Conservation (phyloP, 139 green algal species). For the Asterochloris sp. region DNA sequence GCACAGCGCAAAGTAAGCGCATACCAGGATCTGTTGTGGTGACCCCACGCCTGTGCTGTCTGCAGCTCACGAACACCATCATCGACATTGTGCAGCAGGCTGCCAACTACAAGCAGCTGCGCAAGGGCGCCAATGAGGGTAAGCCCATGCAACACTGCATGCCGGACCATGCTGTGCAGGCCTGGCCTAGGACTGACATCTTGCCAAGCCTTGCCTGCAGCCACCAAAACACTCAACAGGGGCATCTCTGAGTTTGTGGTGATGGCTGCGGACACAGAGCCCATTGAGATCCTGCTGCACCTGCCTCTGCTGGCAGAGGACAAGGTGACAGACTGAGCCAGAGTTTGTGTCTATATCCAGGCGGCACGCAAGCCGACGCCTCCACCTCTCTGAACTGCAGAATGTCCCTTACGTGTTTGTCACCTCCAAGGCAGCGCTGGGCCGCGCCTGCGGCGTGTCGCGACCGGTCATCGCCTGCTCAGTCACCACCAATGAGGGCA, state of each 20-base stretch:
- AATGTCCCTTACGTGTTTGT: constrained; percentile 99
- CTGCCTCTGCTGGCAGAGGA: constrained; percentile 97
- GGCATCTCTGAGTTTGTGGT: constrained; percentile 98
- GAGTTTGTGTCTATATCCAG: background rate
- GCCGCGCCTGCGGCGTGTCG: constrained; percentile 95
- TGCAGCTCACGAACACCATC: constrained; percentile 94
- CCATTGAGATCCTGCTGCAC: constrained; percentile 99
- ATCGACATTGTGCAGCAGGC: constrained; percentile 99
- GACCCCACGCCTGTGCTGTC: background rate
- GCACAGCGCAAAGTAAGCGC: background rate
- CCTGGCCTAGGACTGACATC: no score
- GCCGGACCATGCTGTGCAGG: no score
- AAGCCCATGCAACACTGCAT: background rate
- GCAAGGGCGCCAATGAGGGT: constrained; percentile 99
- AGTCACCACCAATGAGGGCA: constrained; percentile 97
- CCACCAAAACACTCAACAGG: constrained; percentile 92
- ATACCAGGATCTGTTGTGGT: background rate
- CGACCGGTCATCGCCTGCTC: constrained; percentile 88
- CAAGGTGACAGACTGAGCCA: constrained; percentile 61
- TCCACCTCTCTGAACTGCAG: constrained; percentile 32
- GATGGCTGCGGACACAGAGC: constrained; percentile 97
- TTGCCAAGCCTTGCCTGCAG: constrained; percentile 34
- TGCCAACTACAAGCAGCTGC: constrained; percentile 99
- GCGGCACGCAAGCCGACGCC: background rate
- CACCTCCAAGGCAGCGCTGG: constrained; percentile 94